Base-by-base conservation (phyloP, 2,329 filamentous ascomycete species). In the Colletotrichum sp. region DNA sequence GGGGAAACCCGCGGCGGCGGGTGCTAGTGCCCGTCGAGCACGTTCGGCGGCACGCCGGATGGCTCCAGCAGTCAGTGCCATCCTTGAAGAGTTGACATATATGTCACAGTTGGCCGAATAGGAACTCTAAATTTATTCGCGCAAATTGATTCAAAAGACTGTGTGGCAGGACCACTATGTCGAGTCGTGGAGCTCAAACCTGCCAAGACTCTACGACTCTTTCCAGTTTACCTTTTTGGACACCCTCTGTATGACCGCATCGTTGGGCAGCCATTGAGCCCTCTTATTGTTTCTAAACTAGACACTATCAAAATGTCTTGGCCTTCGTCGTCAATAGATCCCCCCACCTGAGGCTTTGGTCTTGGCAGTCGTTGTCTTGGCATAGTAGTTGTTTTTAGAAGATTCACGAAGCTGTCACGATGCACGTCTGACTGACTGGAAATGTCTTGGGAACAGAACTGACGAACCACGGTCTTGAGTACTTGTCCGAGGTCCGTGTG, bases 111-210 rank as follows among this genome's bases (percentile, higher is more conserved):
- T 55, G 39, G 39, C 30, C 32, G 13, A 36, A 32, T 57, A 15
- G 55, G 36, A 67, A 71, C 55, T 49, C 49, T 67, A 67, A 55
- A 55, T 75, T 71, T 71, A 67, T 39, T 71, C 28, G 62, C 60
- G 12, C 62, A 62, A 64, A 39, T 65, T 57, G 21, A 26, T 55
- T n/a, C 36, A 28, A 71, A 10, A 62, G 28, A 21, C 12, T 60
- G 28, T 62, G 49, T 71, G 36, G 68, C 67, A 71, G 34, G 72
- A 28, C 49, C 36, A 26, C 30, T 44, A 26, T 69, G 21, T 64
- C 68, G 72, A 75, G 34, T 71, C 72, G 69, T 57, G 57, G 36
- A 34, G 39, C 73, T 69, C 73, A 76, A 72, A 76, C 73, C 34
- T 55, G 72, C 72, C 69, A 68, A 75, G 63, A 72, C 69, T 10